Percentiles rank a stretch among this genome's conserved stretches.
These are phyloP conservation scores for Hypholoma sublateritium DNA, from an alignment of 768 basidiomycete species.

Conservation along the genomic window DNA sequence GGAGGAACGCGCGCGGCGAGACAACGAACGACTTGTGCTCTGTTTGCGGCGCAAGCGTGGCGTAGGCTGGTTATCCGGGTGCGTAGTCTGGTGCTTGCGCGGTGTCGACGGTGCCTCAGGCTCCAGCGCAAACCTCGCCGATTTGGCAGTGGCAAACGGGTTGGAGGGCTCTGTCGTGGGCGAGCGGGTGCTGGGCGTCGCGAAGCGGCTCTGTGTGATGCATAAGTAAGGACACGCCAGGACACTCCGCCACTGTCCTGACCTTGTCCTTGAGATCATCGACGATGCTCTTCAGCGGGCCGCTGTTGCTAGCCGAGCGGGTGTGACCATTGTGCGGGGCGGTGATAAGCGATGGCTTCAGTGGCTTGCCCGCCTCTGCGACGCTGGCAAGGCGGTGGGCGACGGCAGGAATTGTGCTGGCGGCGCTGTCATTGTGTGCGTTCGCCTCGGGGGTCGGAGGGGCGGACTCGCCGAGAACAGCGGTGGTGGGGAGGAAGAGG, in stretches of 20 bases:
- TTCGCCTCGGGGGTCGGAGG: conserved; percentile 48
- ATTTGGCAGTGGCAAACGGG: conserved; percentile 51
- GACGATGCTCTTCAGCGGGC: conserved; percentile 68
- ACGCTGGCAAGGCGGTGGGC: conserved; percentile 20
- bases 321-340: conserved; percentile 17
- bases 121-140: conserved; percentile 35
- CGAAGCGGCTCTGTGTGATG: conserved; percentile 33
- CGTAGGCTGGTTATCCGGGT: conserved; percentile 34
- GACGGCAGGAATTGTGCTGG: conserved; percentile 22
- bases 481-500: conserved; percentile 80
- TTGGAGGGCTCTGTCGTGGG: conserved; percentile 48
- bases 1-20: conserved; percentile 38
- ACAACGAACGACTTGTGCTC: conserved; percentile 46
- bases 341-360: conserved; percentile 18
- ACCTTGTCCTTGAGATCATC: conserved; percentile 77
- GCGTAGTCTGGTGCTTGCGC: conserved; percentile 52
- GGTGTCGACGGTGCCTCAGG: conserved; percentile 22
- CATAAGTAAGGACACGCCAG: not conserved
- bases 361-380: conserved; percentile 10
- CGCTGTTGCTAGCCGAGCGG: conserved; percentile 25
- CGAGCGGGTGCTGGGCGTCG: conserved; percentile 39
- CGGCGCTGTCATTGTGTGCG: conserved; percentile 9
- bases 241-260: not conserved
- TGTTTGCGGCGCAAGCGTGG: conserved; percentile 48
- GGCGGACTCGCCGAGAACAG: conserved; percentile 57